A percentile compares a stretch with the other conserved stretches of the same genome.
phyloP scores from a whole-genome alignment of 495 filamentous ascomycete genomes.

The Aspergillus indologenus region DNA sequence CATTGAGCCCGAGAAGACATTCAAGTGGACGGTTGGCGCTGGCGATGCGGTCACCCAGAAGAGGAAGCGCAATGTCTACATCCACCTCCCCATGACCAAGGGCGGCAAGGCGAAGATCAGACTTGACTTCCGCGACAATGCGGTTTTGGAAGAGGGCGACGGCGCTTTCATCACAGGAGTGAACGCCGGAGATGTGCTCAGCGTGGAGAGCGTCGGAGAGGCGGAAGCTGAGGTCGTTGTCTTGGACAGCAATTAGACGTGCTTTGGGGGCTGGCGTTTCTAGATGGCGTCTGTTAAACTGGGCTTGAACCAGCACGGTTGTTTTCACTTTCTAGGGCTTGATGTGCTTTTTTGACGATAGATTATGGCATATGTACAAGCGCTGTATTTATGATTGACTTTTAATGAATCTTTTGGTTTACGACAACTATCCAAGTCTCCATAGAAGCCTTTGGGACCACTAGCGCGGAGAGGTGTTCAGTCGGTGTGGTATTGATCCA shows the following conservation, averaged over 20 bases:
- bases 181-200: conserved; percentile 56
- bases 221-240: conserved; percentile 66
- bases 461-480: too few relatives aligned
- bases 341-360: not conserved
- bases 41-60: conserved; percentile 35
- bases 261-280: not conserved
- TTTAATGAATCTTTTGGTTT: not conserved
- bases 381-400: not conserved
- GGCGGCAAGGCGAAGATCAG: conserved; percentile 64
- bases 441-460: too few relatives aligned
- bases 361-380: not conserved
- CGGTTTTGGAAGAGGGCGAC: conserved; percentile 66
- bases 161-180: conserved; percentile 62
- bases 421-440: too few relatives aligned
- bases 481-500: too few relatives aligned
- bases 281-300: not conserved
- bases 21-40: conserved; percentile 60
- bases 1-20: conserved; percentile 52
- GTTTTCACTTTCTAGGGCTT: not conserved
- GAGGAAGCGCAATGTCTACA: conserved; percentile 64
- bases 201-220: conserved; percentile 62
- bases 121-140: conserved; percentile 59
- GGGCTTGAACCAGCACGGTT: not conserved
- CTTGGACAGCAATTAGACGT: conserved; percentile 48
- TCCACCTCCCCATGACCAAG: conserved; percentile 74